Evolutionary conservation across 768 basidiomycete species (phyloP), one percentile per base, ranked within the genome.

Genomic region (Boletus rubroflammeus): DNA sequence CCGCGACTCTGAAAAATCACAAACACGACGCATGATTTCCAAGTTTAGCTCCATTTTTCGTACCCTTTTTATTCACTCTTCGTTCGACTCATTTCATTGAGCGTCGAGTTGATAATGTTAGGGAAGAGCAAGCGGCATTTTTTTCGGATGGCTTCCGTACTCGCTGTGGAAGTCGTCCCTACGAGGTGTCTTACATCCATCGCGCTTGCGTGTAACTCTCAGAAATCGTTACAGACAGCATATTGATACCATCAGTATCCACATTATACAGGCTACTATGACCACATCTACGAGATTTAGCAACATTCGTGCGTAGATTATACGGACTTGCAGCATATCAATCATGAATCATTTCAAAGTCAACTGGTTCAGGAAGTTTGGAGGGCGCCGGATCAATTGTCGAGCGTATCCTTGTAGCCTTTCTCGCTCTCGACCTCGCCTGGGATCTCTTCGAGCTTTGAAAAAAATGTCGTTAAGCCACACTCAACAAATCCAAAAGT

Each of bases 361-460:
- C 19, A 14, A 14, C 5, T 3, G 6, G 25, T 21, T 21, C 26
- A 14, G 11, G 23, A 25, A 25, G 23, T 25, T 25, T 25, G 23
- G 23, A 25, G 23, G 29, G 29, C 29, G 29, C 29, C 11, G 11
- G 36, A 41, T 59, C 43, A 70, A 38, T 69, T 60, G 50, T 65
- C 61, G 29, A 72, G 55, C 26, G 41, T 60, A 11, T 78, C 78
- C 56, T 71, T 71, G 66, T 80, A 80, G 13, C 83, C 82, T 57
- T 77, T 80, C 79, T 84, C 84, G 63, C 79, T 80, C 44, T 76
- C 79, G 1, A 76, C 80, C 46, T 83, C 83, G 19, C 84, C 86
- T 1, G 86, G 86, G 50, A 89, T 88, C 23, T 76, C 73, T 0
- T 80, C 79, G 17, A 80, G 69, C 79, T 80, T n/a, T 21, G 5